Base-by-base conservation (phyloP, 768 basidiomycete genomes). In the Dacryopinax primogenitus region DNA sequence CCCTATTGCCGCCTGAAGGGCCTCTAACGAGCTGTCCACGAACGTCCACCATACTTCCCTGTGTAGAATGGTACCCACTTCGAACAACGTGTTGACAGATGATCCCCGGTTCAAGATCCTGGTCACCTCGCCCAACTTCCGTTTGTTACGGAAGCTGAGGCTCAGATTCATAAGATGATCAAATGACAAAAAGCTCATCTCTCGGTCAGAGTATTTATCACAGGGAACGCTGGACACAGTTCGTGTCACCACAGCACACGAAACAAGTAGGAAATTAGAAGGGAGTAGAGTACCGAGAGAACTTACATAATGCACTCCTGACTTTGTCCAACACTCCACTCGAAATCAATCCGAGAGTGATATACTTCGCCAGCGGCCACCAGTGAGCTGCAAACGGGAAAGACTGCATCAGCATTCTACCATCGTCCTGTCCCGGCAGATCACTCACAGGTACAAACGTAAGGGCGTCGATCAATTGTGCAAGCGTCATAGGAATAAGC, bases 111-210 rank as follows among this genome's bases (percentile, higher is more conserved):
- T 87, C 26, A 92, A 79, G 58, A 92, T 89, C 23, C 87, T 83
- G 13, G 92, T 79, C 11, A 92, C 80, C 71, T 93, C 90, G 30
- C 91, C 92, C 1, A 92, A 90, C 77, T 88, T 92, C 61, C 86
- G 81, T 64, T 81, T 86, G 3, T 83, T 88, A 72, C 87, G 91
- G 82, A 87, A 92, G 3, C 86, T 82, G 68, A 93, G 85, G 1
- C 89, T 90, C 2, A 97, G 83, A 67, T 90, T 88, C 11, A 97
- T 79, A 1, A 96, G 76, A 71, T 95, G 93, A 66, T 92, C 84
- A 76, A 89, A 90, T 11, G 91, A 87, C 63, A 93, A 78, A 70
- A 85, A 81, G 1, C 86, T 87, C 91, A 95, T 93, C 74, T 90
- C 89, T 70, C 86, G 77, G 72, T 94, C 90, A 0, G 88, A 90